phyloP scores from a whole-genome alignment of 495 filamentous ascomycete species.

The Rostrohypoxylon terebratum region DNA sequence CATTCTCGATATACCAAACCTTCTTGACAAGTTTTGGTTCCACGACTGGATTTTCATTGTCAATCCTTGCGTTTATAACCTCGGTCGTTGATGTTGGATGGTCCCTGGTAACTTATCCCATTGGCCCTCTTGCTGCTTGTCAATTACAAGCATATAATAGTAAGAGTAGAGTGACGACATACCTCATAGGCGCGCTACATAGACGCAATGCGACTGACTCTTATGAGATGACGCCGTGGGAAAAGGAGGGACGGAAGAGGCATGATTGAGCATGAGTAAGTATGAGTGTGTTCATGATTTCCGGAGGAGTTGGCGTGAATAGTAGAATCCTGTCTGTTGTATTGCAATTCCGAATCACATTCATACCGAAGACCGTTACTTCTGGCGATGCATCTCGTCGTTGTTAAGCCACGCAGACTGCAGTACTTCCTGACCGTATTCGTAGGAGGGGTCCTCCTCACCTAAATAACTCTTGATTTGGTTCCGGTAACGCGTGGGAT shows the following conservation, averaged over 20 bases:
- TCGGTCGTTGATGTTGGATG: background rate
- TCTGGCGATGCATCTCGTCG: slow-evolving; percentile 32
- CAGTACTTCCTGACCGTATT: slow-evolving; percentile 37
- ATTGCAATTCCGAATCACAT: too few species aligned
- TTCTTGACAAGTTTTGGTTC: background rate
- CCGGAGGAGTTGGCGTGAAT: background rate
- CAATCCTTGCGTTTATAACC: background rate
- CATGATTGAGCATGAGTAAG: background rate
- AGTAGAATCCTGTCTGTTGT: background rate
- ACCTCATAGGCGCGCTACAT: background rate
- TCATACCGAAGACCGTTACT: slow-evolving; percentile 24
- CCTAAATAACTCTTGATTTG: slow-evolving; percentile 29
- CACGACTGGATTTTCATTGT: background rate
- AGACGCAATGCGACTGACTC: background rate
- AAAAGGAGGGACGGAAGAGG: background rate
- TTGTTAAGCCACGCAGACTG: slow-evolving; percentile 37
- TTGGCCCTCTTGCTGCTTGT: background rate
- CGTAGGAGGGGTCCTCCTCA: slow-evolving; percentile 31
- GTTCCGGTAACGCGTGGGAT: slow-evolving; percentile 42
- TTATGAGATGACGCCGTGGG: background rate
- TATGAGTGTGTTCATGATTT: background rate
- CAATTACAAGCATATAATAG: background rate
- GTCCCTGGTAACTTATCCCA: background rate
- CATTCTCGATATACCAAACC: background rate
- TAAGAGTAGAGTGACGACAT: background rate